Base-by-base conservation (phyloP, 257 asterid genomes). In the Solanum stenotomum region DNA sequence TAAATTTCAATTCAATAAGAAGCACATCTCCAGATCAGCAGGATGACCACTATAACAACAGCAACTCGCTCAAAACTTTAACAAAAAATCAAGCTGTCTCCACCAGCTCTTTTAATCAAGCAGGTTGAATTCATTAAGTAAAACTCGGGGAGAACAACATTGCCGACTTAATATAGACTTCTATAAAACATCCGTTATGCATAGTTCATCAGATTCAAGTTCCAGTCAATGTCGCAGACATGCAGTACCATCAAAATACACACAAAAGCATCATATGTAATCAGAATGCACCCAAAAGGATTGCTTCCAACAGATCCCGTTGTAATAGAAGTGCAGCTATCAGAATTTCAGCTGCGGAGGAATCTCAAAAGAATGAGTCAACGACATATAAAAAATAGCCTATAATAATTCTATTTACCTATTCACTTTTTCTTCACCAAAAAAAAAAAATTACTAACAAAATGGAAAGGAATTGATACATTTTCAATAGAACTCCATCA, bases 351-450 rank as follows among this genome's bases (percentile, higher is more conserved):
- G 76, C 91, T 91, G 88, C 86, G 70, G 29, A 31, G 72, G 85
- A 77, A 89, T 25, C 85, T 52, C 84, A 86, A 89, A 56, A 35
- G 27, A 74, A 79, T 85, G 74, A 86, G 91, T 86, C 90, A 88
- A 87, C 89, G 42, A 88, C 87, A 87, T 89, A 90, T 88, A 88
- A 89, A 74, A 93, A 87, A 82, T 89, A 65, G 52, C 79, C 88
- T 85, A 46, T 16, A 7, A 87, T 27, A 34, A 75, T 81, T 72
- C 65, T 63, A 68, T 88, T 83, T 74, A 74, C 87, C 29, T 87
- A 42, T 87, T 89, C 86, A 85, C 81, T 89, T 89, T 70, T 70
- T 84, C 85, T 90, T 68, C 74, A 74, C 35, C 35, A 78, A 89
- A 92, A 88, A 87, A 88, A 87, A 65, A 18, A 6, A 52, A 52